Evolutionary conservation across 148 eudicot genomes (phyloP), one percentile per base, ranked within the genome.

Genomic region (Bassia scoparia): DNA sequence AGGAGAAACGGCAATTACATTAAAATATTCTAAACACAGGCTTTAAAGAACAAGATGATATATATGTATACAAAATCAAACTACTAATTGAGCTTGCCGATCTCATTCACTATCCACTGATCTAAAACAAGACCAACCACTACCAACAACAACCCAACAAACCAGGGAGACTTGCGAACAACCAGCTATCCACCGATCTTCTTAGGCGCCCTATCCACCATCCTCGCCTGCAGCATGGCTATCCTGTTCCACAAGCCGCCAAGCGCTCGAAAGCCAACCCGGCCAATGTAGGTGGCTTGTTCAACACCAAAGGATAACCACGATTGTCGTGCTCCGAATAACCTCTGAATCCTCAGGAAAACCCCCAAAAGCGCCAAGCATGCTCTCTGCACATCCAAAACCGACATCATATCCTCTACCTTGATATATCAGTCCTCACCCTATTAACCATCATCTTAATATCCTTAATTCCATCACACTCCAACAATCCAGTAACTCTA

Each of bases 381-480:
- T 95, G n/a, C 81, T 95, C 99, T 55, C n/a, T 95, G 99, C 35
- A 95, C 90, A 81, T 95, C 99, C 71, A 95, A 81, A 54, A 95
- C 97, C 41, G 96, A 90, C 97, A 95, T 95, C 99, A 95, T 95
- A 79, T 95, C 99, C 72, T 95, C 99, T 7, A 97, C 99, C 68
- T n/a, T 83, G 38, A 95, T 90, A 95, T 83, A 81, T 95, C 99
- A 1, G 92, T 90, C 68, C 97, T 76, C 49, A 95, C 97, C 78
- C 99, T 63, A 74, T 95, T 95, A 71, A 95, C 99, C 34, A 95
- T 88, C 97, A 95, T 95, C n/a, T n/a, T 95, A 38, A 95, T 88
- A 82, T 95, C 97, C 86, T 86, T 92, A 67, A 95, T 87, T 56
- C 97, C 97, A 77, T 95, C 99, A 61, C 99, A 95, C 55, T 95